phyloP scores from a whole-genome alignment of 257 asterid species.

The Jacaranda copaia region DNA sequence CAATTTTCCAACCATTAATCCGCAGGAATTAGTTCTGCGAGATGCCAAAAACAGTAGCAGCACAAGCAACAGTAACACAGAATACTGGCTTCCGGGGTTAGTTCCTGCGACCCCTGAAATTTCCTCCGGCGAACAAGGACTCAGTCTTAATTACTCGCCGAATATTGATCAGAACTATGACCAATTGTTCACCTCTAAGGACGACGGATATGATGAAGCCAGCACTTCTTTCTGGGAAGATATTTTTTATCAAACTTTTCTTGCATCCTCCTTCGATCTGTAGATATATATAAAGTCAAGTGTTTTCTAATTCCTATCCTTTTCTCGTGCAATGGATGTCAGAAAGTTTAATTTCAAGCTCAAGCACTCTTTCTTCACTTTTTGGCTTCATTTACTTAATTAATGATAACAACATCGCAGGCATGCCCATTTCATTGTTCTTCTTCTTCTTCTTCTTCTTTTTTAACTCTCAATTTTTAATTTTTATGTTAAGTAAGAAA shows the following conservation, averaged over 20 bases:
- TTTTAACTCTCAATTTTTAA: too few relatives aligned
- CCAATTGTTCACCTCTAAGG: background rate
- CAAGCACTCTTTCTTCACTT: too few relatives aligned
- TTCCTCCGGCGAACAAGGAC: slow-evolving; percentile 30
- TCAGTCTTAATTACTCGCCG: slow-evolving; percentile 4
- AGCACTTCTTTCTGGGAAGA: slow-evolving; percentile 56
- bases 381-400: too few relatives aligned
- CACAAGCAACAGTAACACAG: slow-evolving; percentile 16
- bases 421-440: too few relatives aligned
- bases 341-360: too few relatives aligned
- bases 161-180: background rate
- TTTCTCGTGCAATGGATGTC: background rate
- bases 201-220: slow-evolving; percentile 46
- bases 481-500: too few relatives aligned
- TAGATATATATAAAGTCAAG: background rate
- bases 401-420: too few relatives aligned
- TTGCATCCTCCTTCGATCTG: slow-evolving; percentile 12
- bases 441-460: too few relatives aligned
- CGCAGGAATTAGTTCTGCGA: slow-evolving; percentile 10
- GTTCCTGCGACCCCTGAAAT: slow-evolving; percentile 37
- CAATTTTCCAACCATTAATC: slow-evolving; percentile 1
- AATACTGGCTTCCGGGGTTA: slow-evolving; percentile 53
- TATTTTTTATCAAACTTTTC: slow-evolving; percentile 37
- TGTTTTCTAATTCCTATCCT: background rate
- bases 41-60: background rate